phyloP scores from a whole-genome alignment of 2,329 filamentous ascomycete species.

The Eutypella sp. region DNA sequence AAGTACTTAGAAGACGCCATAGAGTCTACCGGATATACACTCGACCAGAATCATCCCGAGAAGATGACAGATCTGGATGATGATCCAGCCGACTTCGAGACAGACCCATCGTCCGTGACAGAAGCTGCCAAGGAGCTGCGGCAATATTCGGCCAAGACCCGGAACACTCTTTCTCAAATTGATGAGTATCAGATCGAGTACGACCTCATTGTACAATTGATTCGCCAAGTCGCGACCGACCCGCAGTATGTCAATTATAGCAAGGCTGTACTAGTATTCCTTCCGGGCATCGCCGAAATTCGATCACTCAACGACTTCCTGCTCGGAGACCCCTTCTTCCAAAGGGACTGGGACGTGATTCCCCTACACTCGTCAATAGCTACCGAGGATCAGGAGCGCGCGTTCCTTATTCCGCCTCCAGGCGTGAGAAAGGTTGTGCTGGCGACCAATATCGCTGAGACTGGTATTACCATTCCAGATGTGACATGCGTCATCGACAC shows the following conservation, averaged over 20 bases:
- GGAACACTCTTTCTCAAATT: constrained; percentile 67
- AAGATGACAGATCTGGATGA: constrained; percentile 61
- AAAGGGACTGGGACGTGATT: constrained; percentile 76
- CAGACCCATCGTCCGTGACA: constrained; percentile 45
- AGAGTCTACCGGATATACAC: constrained; percentile 72
- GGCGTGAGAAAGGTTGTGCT: constrained; percentile 90
- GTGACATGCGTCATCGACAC: constrained; percentile 96
- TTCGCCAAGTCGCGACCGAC: constrained; percentile 69
- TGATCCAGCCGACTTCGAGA: constrained; percentile 47
- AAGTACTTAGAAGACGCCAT: constrained; percentile 90
- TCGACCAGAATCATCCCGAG: constrained; percentile 45
- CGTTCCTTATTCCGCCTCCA: constrained; percentile 77
- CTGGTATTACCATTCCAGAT: constrained; percentile 96
- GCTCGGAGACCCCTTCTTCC: constrained; percentile 69
- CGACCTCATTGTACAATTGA: constrained; percentile 74
- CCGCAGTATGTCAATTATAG: constrained; percentile 66
- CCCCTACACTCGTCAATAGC: constrained; percentile 92
- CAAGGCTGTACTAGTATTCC: constrained; percentile 88
- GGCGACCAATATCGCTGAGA: constrained; percentile 97
- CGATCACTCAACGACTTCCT: constrained; percentile 82
- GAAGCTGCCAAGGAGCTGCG: constrained; percentile 62
- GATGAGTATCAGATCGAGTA: constrained; percentile 93
- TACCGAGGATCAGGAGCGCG: constrained; percentile 91
- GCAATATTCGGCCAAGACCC: constrained; percentile 71
- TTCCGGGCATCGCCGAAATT: constrained; percentile 93